Percentiles rank a stretch among this genome's conserved stretches.
Conservation (phyloP, 768 basidiomycete species). For the Chiua virens region DNA sequence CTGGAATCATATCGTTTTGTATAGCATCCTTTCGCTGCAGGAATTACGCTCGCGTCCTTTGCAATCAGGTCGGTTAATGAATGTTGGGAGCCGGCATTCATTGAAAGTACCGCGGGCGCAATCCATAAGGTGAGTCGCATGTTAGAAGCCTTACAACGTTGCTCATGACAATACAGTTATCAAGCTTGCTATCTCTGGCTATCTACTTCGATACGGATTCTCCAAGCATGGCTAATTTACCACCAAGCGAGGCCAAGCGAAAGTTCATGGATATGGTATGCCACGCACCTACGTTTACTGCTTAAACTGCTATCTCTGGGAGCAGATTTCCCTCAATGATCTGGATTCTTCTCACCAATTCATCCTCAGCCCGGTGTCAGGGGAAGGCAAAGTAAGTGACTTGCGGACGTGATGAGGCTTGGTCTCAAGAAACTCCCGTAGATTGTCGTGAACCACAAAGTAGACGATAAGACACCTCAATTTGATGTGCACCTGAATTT, state of each 20-base stretch:
- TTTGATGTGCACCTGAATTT: slow-evolving; percentile 88
- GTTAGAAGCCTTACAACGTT: neutral
- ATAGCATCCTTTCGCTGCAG: slow-evolving; percentile 93
- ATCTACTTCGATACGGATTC: slow-evolving; percentile 96
- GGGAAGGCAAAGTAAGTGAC: slow-evolving; percentile 78
- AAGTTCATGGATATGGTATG: slow-evolving; percentile 74
- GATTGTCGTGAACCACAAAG: slow-evolving; percentile 81
- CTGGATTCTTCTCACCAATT: slow-evolving; percentile 69
- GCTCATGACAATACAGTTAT: slow-evolving; percentile 52
- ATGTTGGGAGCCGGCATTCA: slow-evolving; percentile 87
- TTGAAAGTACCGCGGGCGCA: slow-evolving; percentile 81
- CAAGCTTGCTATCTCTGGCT: slow-evolving; percentile 82
- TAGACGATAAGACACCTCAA: slow-evolving; percentile 71
- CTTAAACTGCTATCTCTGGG: slow-evolving; percentile 1
- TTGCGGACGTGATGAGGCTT: neutral
- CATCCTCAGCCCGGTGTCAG: slow-evolving; percentile 92
- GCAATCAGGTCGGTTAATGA: slow-evolving; percentile 87
- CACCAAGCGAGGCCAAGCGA: slow-evolving; percentile 62
- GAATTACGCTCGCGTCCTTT: slow-evolving; percentile 85
- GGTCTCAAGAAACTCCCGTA: slow-evolving; percentile 28
- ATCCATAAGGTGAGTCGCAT: slow-evolving; percentile 75
- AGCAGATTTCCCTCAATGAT: slow-evolving; percentile 56
- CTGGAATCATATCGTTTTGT: neutral
- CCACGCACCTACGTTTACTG: neutral
- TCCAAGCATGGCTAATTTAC: slow-evolving; percentile 68